Evolutionary conservation across 345 rosid genomes (phyloP), one percentile per base, ranked within the genome.

Genomic region (Syzygium grande): DNA sequence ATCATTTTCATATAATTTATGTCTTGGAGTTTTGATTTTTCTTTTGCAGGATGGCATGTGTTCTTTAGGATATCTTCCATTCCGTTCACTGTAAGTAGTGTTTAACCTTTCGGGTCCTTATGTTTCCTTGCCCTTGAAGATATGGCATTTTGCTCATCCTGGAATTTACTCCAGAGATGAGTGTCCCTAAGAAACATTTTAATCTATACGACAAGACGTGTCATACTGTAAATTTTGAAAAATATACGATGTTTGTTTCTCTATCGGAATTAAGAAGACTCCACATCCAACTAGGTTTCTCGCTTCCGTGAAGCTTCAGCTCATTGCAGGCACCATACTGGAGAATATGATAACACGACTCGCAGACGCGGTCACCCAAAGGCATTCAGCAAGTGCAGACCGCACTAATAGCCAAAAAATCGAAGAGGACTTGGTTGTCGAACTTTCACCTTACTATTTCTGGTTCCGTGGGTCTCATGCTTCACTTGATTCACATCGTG

Each of bases 61-160:
- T 94, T 96, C 91, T 96, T 96, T 86, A 94, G 92, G 92, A 88
- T 97, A 77, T 87, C 97, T 51, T 96, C 96, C 91, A 86, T 96
- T 87, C 99, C 98, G 9, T 89, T 93, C 63, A 34, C 38, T 38
- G 98, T 95, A 93, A 93, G 96, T 86, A 85, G 41, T 19, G 1
- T 52, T 52, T 4, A 52, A 52, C 53, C 41, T 53, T 53, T 19
- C 56, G 22, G 9, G 8, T 53, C 22, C 8, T 17, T 17, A 54
- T 54, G 1, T 56, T 23, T 56, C 13, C 14, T 56, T 0, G 63
- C 63, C n/a, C 13, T 10, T n/a, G n/a, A n/a, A n/a, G 61, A 23
- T 56, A 23, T 23, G 61, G n/a, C 63, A 56, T 54, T 23, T 56
- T 56, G 63, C 63, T 56, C 12, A 23, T 56, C n/a, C 13, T 11